Percentiles rank a stretch among this genome's conserved stretches.
phyloP scores from a whole-genome alignment of 2,329 filamentous ascomycete genomes.

The Beauveria varroae region DNA sequence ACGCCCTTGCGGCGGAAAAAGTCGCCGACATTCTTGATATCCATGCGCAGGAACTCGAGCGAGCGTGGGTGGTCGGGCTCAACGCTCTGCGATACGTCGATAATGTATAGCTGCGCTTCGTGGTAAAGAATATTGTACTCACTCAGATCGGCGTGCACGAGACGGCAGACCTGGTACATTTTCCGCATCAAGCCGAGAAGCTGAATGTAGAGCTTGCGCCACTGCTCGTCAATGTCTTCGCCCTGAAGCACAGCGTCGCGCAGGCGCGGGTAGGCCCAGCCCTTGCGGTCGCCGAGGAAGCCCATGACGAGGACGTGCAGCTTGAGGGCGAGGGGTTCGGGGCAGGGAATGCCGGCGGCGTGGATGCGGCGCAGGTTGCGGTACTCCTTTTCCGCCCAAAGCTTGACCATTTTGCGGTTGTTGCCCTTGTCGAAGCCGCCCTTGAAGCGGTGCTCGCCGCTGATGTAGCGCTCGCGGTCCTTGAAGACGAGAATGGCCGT shows the following conservation, averaged over 20 bases:
- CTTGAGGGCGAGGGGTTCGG: slow-evolving; percentile 80
- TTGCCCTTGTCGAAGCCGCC: slow-evolving; percentile 89
- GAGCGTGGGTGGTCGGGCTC: slow-evolving; percentile 93
- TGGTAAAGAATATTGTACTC: slow-evolving; percentile 98
- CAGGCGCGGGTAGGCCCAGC: slow-evolving; percentile 79
- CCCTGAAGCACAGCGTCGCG: slow-evolving; percentile 73
- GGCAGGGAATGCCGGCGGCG: slow-evolving; percentile 78
- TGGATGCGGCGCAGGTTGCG: slow-evolving; percentile 83
- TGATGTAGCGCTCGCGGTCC: slow-evolving; percentile 92
- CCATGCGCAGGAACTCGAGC: slow-evolving; percentile 92
- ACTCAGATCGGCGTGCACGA: slow-evolving; percentile 93
- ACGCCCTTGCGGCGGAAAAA: slow-evolving; percentile 87
- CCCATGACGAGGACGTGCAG: slow-evolving; percentile 95
- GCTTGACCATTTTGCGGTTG: slow-evolving; percentile 93
- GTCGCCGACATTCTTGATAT: slow-evolving; percentile 92
- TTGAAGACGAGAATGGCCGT: slow-evolving; percentile 97
- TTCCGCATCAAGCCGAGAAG: slow-evolving; percentile 82
- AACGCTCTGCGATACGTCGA: slow-evolving; percentile 95
- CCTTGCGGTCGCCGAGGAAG: slow-evolving; percentile 81
- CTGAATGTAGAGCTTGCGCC: slow-evolving; percentile 73
- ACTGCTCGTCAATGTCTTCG: slow-evolving; percentile 62
- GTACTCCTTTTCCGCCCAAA: slow-evolving; percentile 99
- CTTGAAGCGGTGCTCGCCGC: slow-evolving; percentile 87
- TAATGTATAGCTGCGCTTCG: slow-evolving; percentile 75
- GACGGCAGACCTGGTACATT: slow-evolving; percentile 84